Conservation (phyloP, 208 protist genomes). For the Crithidia sp. region DNA sequence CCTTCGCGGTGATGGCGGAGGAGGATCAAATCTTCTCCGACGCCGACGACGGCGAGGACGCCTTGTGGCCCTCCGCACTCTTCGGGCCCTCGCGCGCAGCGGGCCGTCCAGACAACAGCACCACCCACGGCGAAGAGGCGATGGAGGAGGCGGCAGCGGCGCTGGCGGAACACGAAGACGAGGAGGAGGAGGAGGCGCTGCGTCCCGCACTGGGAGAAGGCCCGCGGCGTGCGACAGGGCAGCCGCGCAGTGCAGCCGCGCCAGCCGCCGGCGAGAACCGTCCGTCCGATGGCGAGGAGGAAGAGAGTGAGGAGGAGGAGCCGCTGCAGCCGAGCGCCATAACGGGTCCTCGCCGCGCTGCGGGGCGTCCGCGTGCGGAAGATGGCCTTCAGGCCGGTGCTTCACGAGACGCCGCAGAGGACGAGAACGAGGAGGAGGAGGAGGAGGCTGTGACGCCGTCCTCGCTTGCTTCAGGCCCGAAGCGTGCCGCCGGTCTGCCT, state of each 20-base stretch:
- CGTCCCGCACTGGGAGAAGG: not conserved
- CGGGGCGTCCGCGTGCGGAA: not conserved
- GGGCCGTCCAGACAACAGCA: not conserved
- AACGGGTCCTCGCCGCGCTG: not conserved
- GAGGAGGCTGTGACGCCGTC: not conserved
- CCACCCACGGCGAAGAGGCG: not conserved
- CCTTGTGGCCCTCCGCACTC: constrained; percentile 8
- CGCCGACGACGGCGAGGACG: constrained; percentile 9
- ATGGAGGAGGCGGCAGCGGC: not conserved
- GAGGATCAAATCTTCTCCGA: constrained; percentile 8
- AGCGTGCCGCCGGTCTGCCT: constrained; percentile 2
- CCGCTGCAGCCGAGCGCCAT: not conserved
- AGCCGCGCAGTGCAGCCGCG: not conserved
- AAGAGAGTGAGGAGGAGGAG: not conserved
- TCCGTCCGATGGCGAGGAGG: not conserved
- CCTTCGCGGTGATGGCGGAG: constrained; percentile 4
- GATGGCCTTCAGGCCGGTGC: not conserved
- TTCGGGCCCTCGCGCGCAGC: constrained; percentile 3
- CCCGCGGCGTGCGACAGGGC: constrained; percentile 9
- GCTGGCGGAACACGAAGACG: not conserved
- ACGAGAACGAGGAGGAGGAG: not conserved
- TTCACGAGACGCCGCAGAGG: too few relatives aligned
- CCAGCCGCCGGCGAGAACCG: constrained; percentile 2
- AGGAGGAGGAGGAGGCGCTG: constrained; percentile 2
- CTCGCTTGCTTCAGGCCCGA: not conserved